A percentile compares a stretch with the other conserved stretches of the same genome.
phyloP scores from a whole-genome alignment of 345 rosid species.

The Populus davidiana region DNA sequence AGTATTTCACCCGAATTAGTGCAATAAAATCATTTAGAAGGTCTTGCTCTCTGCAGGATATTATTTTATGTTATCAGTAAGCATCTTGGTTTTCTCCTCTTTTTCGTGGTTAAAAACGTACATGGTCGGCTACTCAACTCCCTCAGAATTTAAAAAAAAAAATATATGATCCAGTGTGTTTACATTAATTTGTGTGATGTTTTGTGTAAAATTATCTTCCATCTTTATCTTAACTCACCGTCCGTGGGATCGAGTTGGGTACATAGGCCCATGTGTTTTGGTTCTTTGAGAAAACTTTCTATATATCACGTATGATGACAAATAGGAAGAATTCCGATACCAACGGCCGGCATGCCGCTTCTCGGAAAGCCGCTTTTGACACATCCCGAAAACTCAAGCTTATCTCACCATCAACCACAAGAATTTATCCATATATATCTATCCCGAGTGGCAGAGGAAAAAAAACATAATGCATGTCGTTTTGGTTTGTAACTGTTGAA shows the following conservation, averaged over 20 bases:
- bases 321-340: not conserved
- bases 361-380: not conserved
- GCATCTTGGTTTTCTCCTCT: not conserved
- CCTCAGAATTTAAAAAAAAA: no score
- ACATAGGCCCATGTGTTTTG: no score
- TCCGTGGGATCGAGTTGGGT: not conserved
- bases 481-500: not conserved
- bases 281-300: not conserved
- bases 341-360: not conserved
- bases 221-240: not conserved
- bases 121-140: no score
- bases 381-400: no score
- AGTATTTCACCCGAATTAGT: not conserved
- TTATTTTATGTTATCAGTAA: no score
- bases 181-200: no score
- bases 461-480: no score
- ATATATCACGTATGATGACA: not conserved
- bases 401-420: no score
- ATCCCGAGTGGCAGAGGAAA: not conserved
- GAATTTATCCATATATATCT: not conserved
- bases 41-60: not conserved
- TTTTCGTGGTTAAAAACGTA: no score
- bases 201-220: no score
- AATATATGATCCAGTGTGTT: no score
- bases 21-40: not conserved